A percentile compares a stretch with the other conserved stretches of the same genome.
These are phyloP conservation scores for Karstenula rhodostoma DNA, from an alignment of 2,329 filamentous ascomycete species.

Conservation along the genomic window DNA sequence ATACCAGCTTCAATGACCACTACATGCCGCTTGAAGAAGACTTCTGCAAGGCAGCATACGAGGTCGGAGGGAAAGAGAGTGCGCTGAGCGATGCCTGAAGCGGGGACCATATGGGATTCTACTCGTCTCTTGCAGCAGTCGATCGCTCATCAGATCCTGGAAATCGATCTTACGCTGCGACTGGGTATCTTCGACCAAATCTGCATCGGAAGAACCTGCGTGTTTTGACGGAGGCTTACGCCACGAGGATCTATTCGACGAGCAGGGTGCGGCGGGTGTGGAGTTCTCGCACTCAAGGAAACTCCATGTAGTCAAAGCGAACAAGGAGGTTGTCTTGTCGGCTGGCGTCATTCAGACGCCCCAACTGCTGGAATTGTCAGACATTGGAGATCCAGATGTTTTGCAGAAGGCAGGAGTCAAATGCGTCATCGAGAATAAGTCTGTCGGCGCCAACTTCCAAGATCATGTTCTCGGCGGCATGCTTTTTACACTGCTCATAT, in stretches of 20 bases:
- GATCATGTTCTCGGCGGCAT: constrained; percentile 29
- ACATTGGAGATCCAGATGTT: constrained; percentile 24
- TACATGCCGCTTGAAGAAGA: constrained; percentile 28
- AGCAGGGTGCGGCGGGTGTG: constrained; percentile 51
- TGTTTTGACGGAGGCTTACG: constrained; percentile 55
- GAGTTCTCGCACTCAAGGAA: constrained; percentile 38
- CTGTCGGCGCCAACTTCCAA: constrained; percentile 39
- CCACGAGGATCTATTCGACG: constrained; percentile 56
- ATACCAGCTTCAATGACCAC: constrained; percentile 44
- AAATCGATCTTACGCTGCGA: constrained; percentile 42
- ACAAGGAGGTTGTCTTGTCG: constrained; percentile 25
- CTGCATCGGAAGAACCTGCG: constrained; percentile 52
- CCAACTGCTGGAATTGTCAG: constrained; percentile 28
- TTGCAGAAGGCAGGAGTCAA: constrained; percentile 25
- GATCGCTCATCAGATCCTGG: constrained; percentile 39
- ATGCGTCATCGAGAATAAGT: constrained; percentile 26
- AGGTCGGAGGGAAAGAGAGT: constrained; percentile 12
- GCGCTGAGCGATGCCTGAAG: constrained; percentile 47
- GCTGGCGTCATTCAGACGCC: constrained; percentile 25
- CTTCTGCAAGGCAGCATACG: constrained; percentile 23
- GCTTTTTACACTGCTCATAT: constrained; percentile 22
- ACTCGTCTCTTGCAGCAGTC: constrained; percentile 38
- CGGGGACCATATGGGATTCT: constrained; percentile 49
- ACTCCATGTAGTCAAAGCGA: constrained; percentile 4
- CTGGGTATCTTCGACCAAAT: constrained; percentile 40